Evolutionary conservation across 129 eudicot genomes (phyloP).

Genomic region (sunflower (Helianthus annuus)): DNA sequence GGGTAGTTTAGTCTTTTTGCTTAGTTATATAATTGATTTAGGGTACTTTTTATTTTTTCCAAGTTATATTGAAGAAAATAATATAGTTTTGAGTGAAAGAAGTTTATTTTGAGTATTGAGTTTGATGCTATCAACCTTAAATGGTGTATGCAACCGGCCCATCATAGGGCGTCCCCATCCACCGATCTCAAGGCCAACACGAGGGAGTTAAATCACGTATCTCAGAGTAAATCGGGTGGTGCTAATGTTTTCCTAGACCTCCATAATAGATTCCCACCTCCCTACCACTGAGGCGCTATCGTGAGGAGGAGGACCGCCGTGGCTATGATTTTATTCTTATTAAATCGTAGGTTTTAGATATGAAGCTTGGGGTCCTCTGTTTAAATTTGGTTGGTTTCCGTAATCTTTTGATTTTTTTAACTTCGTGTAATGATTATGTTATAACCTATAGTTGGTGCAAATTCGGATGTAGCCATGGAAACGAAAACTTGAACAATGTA

Average conservation of each 20-base stretch:
- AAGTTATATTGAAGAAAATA: slow-evolving; percentile 2
- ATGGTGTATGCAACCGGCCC: too few relatives aligned
- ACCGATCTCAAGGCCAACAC: too few relatives aligned
- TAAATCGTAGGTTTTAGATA: not conserved
- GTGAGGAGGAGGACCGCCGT: not conserved
- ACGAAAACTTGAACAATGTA: not conserved
- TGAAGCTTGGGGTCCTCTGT: not conserved
- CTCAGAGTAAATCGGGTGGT: too few relatives aligned
- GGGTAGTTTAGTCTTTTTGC: slow-evolving; percentile 11
- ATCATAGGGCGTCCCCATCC: too few relatives aligned
- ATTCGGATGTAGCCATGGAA: not conserved
- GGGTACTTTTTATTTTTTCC: not conserved
- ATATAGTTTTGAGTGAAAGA: slow-evolving; percentile 4
- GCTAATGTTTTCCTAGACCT: too few relatives aligned
- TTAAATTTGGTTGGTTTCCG: not conserved
- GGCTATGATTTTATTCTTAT: not conserved
- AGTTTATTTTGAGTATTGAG: not conserved
- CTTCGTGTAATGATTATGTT: slow-evolving; percentile 4
- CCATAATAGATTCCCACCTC: too few relatives aligned
- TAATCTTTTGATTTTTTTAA: not conserved
- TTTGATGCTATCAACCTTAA: not conserved
- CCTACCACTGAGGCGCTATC: too few relatives aligned
- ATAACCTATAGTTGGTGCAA: not conserved
- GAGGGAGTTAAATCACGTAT: too few relatives aligned
- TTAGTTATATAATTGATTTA: not conserved